Percentiles rank a stretch among this genome's conserved stretches.
phyloP scores from a whole-genome alignment of 2,329 filamentous ascomycete species.

The Botrytis fragariae region DNA sequence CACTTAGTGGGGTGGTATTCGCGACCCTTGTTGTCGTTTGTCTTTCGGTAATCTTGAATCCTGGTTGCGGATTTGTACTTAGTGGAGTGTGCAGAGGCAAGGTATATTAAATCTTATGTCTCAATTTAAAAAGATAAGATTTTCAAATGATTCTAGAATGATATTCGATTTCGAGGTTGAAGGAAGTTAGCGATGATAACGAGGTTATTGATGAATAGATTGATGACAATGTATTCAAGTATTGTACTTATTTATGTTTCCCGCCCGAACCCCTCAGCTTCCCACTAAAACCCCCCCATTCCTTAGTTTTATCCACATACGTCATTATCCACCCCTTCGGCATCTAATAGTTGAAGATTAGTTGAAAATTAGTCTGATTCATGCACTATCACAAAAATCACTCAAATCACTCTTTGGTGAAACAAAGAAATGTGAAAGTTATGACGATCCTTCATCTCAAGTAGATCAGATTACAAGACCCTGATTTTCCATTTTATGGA shows the following conservation, averaged over 20 bases:
- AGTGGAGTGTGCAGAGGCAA: neutral
- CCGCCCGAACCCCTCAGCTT: neutral
- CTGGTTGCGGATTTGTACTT: neutral
- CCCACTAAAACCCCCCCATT: neutral
- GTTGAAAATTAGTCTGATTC: neutral
- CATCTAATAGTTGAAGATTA: neutral
- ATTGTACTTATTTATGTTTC: neutral
- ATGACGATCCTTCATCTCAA: slow-evolving; percentile 13
- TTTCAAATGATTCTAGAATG: neutral
- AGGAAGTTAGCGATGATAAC: neutral
- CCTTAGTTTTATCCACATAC: neutral
- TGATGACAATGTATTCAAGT: neutral
- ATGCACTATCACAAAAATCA: neutral
- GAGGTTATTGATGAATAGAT: neutral
- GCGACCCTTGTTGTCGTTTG: slow-evolving; percentile 9
- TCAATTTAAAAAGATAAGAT: neutral
- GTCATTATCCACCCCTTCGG: neutral
- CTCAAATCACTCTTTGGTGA: neutral
- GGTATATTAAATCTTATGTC: neutral
- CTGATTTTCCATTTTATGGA: neutral
- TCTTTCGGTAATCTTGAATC: slow-evolving; percentile 6
- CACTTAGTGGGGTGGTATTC: neutral
- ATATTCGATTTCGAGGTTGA: neutral
- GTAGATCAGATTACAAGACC: neutral
- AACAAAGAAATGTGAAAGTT: neutral